These are phyloP conservation scores for Lycium barbarum DNA, from an alignment of 257 asterid genomes.

Conservation along the genomic window DNA sequence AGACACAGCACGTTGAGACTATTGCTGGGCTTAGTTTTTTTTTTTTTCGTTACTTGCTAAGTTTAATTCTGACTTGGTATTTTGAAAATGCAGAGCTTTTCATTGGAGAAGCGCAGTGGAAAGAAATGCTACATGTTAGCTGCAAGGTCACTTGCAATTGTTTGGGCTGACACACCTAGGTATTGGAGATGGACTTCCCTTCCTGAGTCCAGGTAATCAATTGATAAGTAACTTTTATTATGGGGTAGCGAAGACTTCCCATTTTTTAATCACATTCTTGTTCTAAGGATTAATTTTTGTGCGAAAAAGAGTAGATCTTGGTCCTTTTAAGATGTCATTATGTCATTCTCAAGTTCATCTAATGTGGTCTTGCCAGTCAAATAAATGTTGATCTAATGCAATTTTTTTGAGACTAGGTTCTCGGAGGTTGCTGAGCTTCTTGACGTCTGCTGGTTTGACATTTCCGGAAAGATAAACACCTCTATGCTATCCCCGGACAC, in stretches of 20 bases:
- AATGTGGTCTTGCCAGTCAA: background rate
- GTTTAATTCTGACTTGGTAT: slow-evolving; percentile 34
- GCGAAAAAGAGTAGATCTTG: background rate
- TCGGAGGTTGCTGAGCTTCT: slow-evolving; percentile 69
- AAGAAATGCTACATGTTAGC: slow-evolving; percentile 78
- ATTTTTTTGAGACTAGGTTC: slow-evolving; percentile 46
- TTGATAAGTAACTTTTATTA: background rate
- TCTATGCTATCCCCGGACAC: slow-evolving; percentile 62
- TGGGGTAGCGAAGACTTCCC: background rate
- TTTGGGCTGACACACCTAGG: slow-evolving; percentile 60
- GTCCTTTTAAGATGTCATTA: background rate
- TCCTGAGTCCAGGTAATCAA: slow-evolving; percentile 65
- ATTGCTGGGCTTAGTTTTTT: background rate
- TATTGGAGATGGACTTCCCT: slow-evolving; percentile 68
- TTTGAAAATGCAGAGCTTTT: slow-evolving; percentile 62
- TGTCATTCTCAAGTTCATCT: background rate
- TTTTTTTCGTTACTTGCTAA: background rate
- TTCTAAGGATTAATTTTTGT: background rate
- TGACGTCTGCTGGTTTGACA: slow-evolving; percentile 71
- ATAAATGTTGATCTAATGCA: background rate
- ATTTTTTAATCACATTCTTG: background rate
- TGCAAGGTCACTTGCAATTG: slow-evolving; percentile 66
- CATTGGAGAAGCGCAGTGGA: slow-evolving; percentile 68
- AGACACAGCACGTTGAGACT: background rate
- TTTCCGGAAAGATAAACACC: slow-evolving; percentile 52